Base-by-base conservation (phyloP, 495 filamentous ascomycete genomes). In the Xylaria curta region DNA sequence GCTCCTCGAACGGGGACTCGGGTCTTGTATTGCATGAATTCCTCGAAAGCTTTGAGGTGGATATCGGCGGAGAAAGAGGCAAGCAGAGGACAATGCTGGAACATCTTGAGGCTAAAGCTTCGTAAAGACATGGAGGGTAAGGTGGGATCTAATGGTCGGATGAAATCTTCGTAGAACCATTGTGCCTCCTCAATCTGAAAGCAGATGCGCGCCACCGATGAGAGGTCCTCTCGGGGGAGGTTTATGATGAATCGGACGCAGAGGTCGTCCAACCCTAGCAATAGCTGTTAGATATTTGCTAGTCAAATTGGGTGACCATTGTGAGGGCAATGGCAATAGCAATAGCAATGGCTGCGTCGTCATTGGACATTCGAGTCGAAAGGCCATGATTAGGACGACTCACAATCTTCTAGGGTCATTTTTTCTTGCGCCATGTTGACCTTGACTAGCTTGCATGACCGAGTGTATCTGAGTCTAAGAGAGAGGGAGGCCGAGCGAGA, bases 111-210 rank as follows among this genome's bases (percentile, higher is more conserved):
- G 71, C 91, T 93, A 81, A 99, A 99, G 36, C 84, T 88, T 59
- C 92, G 90, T 12, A 98, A 87, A 46, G 90, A 90, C 81, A 98
- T 89, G 2, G 92, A 93, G 8, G 97, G 97, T 4, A 98, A 84
- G 42, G 86, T 85, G 10, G 94, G 94, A 78, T 97, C 93, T 66
- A 95, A 84, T 40, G 94, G 94, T 46, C 97, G 92, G 81, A 99
- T 93, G 78, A 98, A 99, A 82, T 99, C 96, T 82, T 98, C 97
- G 89, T 98, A 99, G 81, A 94, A 98, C 96, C 96, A 99, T 92
- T 99, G 96, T 78, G 96, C 96, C 78, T 98, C 97, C 82, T 99
- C 96, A 68, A 99, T 91, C 83, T 98, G 95, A 81, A 99, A 99
- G 81, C 94, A 97, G 78, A 98, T 94, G 73, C 96, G 93, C 77